Conservation (phyloP, 768 basidiomycete species). For the Leucosporidium creatinivorum region DNA sequence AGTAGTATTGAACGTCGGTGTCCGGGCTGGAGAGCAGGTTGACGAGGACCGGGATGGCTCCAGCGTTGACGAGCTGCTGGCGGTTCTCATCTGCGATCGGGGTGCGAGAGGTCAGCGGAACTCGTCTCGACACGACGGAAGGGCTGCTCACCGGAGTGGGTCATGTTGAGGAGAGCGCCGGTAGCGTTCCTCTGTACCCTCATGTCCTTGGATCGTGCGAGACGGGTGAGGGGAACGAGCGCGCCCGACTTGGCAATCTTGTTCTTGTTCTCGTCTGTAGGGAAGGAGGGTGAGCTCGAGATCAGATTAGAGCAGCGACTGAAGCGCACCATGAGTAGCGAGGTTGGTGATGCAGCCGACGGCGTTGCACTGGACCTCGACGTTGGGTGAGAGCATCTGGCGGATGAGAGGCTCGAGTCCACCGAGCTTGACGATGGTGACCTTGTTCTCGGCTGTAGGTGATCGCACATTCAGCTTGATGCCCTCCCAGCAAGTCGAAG, state of each 20-base stretch:
- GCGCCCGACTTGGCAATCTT: conserved; percentile 99
- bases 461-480: no score
- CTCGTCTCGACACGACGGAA: neutral
- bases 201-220: conserved; percentile 98
- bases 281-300: neutral
- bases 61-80: conserved; percentile 95
- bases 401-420: conserved; percentile 95
- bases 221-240: conserved; percentile 88
- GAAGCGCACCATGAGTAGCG: conserved; percentile 78
- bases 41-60: conserved; percentile 91
- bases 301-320: conserved; percentile 7
- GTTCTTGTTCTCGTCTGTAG: conserved; percentile 93
- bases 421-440: conserved; percentile 94
- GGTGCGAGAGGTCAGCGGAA: neutral
- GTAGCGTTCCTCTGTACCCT: conserved; percentile 97
- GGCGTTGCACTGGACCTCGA: conserved; percentile 98
- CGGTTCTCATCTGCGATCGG: conserved; percentile 76
- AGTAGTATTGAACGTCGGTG: conserved; percentile 99
- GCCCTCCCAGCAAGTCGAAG: neutral
- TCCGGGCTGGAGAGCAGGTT: conserved; percentile 88
- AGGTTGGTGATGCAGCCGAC: conserved; percentile 98
- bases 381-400: conserved; percentile 97
- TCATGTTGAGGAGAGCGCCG: conserved; percentile 97
- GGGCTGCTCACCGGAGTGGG: conserved; percentile 69
- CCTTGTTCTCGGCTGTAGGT: conserved; percentile 84